Base-by-base conservation (phyloP, 176 grass and related monocot genomes). In the Oropetium thomaeum region DNA sequence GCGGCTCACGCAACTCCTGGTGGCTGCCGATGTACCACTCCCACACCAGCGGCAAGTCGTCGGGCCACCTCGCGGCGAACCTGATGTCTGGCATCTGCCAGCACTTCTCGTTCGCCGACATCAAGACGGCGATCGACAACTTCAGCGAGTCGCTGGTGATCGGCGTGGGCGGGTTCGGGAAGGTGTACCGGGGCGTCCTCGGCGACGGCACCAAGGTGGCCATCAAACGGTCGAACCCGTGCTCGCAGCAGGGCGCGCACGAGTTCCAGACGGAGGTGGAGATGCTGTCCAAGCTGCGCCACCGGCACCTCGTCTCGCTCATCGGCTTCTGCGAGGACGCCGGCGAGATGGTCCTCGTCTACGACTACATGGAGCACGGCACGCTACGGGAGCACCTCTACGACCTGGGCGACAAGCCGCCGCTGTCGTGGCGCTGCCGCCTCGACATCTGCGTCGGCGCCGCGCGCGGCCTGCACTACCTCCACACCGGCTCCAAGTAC, bases 241-340 rank as follows among this genome's bases (percentile, higher is more conserved):
- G 78, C 55, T 96, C 92, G 16, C 86, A 96, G 89, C 92, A 96
- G 30, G 92, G 92, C 39, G 86, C 70, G 25, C 70, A 85, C 40
- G 89, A 96, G 92, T 96, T 96, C 89, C 85, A 92, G 78, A 96
- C 89, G 16, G 89, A 96, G 86, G 88, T 96, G 28, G 89, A 96
- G 92, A 96, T 96, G 89, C 89, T 96, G n/a, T 96, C 92, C 47
- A 92, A 96, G 86, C 89, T 96, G 76, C 89, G 89, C 7, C 92
- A 96, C 89, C 83, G 87, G 5, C 92, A 96, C 80, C 83, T 96
- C 1, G 89, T 96, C 43, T 96, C 92, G 34, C 81, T 96, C 73
- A 96, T 96, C 71, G 92, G 92, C 58, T 96, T 96, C 77, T 92
- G 89, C 62, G 89, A 96, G 82, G 92, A 96, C 49, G 62, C 78